Evolutionary conservation across 106 monocot species (phyloP), one percentile per base, ranked within the genome.

Genomic region (Dendrobium huoshanense): DNA sequence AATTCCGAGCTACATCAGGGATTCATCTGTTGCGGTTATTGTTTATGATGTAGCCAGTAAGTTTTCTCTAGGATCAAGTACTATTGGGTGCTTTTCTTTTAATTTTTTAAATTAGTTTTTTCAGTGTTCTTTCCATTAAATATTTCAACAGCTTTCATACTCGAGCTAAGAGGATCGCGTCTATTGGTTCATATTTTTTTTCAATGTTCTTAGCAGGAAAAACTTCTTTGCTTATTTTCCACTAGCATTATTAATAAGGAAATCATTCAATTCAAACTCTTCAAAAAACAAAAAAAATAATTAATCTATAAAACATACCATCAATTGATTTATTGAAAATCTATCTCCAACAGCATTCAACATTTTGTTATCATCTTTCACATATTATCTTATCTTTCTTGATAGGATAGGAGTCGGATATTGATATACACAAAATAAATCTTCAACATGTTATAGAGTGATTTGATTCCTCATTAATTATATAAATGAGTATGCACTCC

Each of bases 1-100:
- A 22, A 83, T 83, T 78, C 83, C 83, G 55, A 83, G 83, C 56
- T 78, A 83, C 78, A 83, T 82, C 61, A 82, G 82, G 49, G 83
- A 83, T 78, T 83, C 83, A 41, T 83, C 83, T 55, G 78, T 83
- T 72, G 83, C 78, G 17, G 83, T 83, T 41, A 78, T 72, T 83
- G 83, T 78, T 64, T 83, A 83, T 78, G 83, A 83, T 78, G 83
- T 78, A 78, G 77, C 83, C 27, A 72, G 83, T 78, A 78, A 83
- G 83, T 78, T 29, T 77, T 61, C 44, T 31, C 18, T 37, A 9
- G 44, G 42, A 75, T 43, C 17, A 75, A 75, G 41, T 44, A 43
- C 44, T 43, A 20, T 48, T 11, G 48, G 13, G 1, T 51, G 22
- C n/a, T 61, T 61, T 37, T 61, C 5, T 61, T 24, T 61, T 61